Percentiles rank a stretch among this genome's conserved stretches.
Evolutionary conservation across 2,329 filamentous ascomycete species (phyloP).

Genomic region (Capronia coronata): DNA sequence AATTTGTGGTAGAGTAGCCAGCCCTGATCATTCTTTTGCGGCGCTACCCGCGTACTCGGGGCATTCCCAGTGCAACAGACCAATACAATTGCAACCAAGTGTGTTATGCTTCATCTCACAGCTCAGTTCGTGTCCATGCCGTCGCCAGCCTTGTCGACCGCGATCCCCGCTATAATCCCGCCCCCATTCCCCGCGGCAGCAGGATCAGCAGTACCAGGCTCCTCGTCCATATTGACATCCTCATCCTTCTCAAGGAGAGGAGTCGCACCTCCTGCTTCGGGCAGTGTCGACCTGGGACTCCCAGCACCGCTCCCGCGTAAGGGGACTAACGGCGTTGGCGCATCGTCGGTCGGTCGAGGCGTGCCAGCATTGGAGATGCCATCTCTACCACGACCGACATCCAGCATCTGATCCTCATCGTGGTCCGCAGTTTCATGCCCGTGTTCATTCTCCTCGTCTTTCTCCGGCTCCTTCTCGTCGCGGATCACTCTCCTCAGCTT

Average conservation of each 20-base stretch:
- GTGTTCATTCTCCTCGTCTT: slow-evolving; percentile 71
- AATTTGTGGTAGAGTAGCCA: too few relatives aligned
- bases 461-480: slow-evolving; percentile 62
- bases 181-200: slow-evolving; percentile 32
- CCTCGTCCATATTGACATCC: slow-evolving; percentile 56
- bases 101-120: too few relatives aligned
- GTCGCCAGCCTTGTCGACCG: slow-evolving; percentile 18
- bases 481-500: slow-evolving; percentile 76
- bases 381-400: slow-evolving; percentile 32
- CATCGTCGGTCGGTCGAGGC: slow-evolving; percentile 46
- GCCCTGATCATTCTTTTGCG: too few relatives aligned
- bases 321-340: slow-evolving; percentile 33
- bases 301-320: slow-evolving; percentile 24
- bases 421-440: slow-evolving; percentile 33
- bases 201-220: slow-evolving; percentile 35
- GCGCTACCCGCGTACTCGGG: too few relatives aligned
- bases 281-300: slow-evolving; percentile 31
- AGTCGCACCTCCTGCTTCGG: slow-evolving; percentile 34
- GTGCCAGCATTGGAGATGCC: slow-evolving; percentile 45
- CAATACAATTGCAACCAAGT: too few relatives aligned
- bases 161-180: slow-evolving; percentile 31
- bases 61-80: too few relatives aligned
- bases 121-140: slow-evolving; percentile 19
- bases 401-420: slow-evolving; percentile 52
- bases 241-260: slow-evolving; percentile 47